A percentile compares a stretch with the other conserved stretches of the same genome.
phyloP scores from a whole-genome alignment of 2,329 filamentous ascomycete species.

The Aureobasidium musti region DNA sequence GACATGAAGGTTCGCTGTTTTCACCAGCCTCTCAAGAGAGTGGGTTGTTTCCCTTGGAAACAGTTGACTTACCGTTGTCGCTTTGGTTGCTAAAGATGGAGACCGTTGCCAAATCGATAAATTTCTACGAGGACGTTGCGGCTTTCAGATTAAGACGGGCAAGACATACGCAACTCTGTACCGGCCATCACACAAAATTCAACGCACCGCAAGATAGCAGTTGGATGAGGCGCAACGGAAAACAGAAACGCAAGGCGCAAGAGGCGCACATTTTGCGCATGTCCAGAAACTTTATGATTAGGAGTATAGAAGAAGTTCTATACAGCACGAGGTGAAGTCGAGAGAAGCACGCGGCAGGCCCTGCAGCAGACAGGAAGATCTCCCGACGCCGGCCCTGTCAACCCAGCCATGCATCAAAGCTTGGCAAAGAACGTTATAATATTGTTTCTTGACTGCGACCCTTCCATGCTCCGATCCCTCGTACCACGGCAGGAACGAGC shows the following conservation, averaged over 20 bases:
- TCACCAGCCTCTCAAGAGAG: background rate
- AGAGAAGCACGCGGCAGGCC: conserved; percentile 14
- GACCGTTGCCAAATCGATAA: conserved; percentile 30
- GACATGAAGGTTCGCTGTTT: conserved; percentile 3
- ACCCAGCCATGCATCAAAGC: conserved; percentile 12
- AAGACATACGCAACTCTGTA: conserved; percentile 6
- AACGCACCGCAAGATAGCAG: conserved; percentile 6
- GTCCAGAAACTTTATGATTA: conserved; percentile 2
- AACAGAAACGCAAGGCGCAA: conserved; percentile 5
- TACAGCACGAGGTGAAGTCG: conserved; percentile 7
- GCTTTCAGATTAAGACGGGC: conserved; percentile 24
- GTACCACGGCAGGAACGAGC: conserved; percentile 18
- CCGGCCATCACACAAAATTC: conserved; percentile 2
- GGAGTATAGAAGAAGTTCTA: background rate
- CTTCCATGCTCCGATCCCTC: conserved; percentile 1
- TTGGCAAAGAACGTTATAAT: conserved; percentile 20
- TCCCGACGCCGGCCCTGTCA: conserved; percentile 14
- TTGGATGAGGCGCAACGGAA: conserved; percentile 2
- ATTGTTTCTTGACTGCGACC: conserved; percentile 14
- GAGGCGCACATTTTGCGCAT: background rate
- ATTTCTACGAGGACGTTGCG: conserved; percentile 16
- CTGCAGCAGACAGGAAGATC: conserved; percentile 22
- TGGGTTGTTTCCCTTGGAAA: conserved; percentile 12
- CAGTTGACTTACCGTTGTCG: conserved; percentile 26
- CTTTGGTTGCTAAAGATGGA: conserved; percentile 18